phyloP scores from a whole-genome alignment of 495 filamentous ascomycete species.

The Physcia stellaris region DNA sequence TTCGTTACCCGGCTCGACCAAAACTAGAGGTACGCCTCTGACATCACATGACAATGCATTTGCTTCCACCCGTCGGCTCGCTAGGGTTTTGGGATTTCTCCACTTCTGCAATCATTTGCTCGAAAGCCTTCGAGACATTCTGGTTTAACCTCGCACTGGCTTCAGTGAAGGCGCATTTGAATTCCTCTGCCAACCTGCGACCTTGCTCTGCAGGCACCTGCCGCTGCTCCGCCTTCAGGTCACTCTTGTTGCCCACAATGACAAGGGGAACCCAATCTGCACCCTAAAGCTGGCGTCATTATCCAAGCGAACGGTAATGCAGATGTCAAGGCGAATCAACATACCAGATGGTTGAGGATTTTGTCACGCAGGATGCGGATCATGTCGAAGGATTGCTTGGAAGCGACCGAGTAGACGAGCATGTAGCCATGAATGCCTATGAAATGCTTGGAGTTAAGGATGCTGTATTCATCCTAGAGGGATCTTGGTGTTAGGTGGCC shows the following conservation, averaged over 20 bases:
- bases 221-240: constrained; percentile 82
- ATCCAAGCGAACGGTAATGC: no score
- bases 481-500: constrained; percentile 7
- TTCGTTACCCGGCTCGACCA: no score
- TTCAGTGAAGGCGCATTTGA: constrained; percentile 88
- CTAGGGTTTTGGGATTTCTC: constrained; percentile 89
- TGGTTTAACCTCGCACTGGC: constrained; percentile 85
- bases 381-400: constrained; percentile 93
- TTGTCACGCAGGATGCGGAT: constrained; percentile 88
- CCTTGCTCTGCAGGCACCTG: constrained; percentile 82
- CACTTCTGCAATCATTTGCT: constrained; percentile 86
- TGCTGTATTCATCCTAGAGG: constrained; percentile 87
- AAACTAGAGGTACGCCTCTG: no score
- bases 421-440: constrained; percentile 99
- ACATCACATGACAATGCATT: constrained; percentile 84
- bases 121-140: constrained; percentile 87
- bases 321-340: no score
- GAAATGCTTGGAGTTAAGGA: constrained; percentile 96
- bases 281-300: constrained; percentile 59
- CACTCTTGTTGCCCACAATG: constrained; percentile 93
- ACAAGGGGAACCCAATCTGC: constrained; percentile 84
- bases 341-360: constrained; percentile 88
- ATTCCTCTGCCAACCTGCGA: constrained; percentile 63
- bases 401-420: constrained; percentile 91
- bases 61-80: constrained; percentile 63